These are phyloP conservation scores for Phoma sp. DNA, from an alignment of 2,329 filamentous ascomycete genomes.

Conservation along the genomic window DNA sequence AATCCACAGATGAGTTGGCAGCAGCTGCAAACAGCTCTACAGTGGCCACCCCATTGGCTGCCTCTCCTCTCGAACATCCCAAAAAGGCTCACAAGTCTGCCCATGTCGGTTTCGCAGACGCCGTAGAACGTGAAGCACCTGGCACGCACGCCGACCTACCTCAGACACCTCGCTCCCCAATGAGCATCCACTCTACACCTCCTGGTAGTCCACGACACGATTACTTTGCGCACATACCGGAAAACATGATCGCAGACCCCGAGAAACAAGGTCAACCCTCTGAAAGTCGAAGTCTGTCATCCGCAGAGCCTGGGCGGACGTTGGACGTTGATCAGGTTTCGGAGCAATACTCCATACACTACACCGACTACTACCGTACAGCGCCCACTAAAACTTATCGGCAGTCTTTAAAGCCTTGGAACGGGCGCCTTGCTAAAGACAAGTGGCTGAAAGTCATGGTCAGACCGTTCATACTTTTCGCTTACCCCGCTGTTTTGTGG, in stretches of 20 bases:
- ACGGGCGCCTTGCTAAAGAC: slow-evolving; percentile 75
- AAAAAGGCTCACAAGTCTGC: slow-evolving; percentile 17
- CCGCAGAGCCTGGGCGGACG: slow-evolving; percentile 6
- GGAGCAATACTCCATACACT: slow-evolving; percentile 51
- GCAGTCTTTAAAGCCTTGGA: slow-evolving; percentile 76
- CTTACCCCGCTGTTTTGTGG: slow-evolving; percentile 90
- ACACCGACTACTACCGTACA: slow-evolving; percentile 73
- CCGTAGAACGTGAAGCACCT: slow-evolving; percentile 18
- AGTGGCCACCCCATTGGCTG: slow-evolving; percentile 2
- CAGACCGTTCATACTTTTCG: slow-evolving; percentile 83
- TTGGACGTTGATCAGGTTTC: slow-evolving; percentile 30
- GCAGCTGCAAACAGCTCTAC: slow-evolving; percentile 6
- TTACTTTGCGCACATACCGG: slow-evolving; percentile 21
- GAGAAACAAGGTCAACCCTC: slow-evolving; percentile 31
- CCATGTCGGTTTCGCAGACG: slow-evolving; percentile 62
- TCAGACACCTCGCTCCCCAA: slow-evolving; percentile 22
- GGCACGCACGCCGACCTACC: not conserved
- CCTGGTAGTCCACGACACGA: slow-evolving; percentile 15
- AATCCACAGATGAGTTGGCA: slow-evolving; percentile 14
- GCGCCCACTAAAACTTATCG: slow-evolving; percentile 72
- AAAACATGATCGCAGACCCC: slow-evolving; percentile 10
- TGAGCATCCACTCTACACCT: slow-evolving; percentile 20
- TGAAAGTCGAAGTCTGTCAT: slow-evolving; percentile 14
- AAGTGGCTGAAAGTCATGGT: slow-evolving; percentile 79
- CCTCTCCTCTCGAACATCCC: slow-evolving; percentile 12